A percentile compares a stretch with the other conserved stretches of the same genome.
Evolutionary conservation across 1,139 yeast species (phyloP).

Genomic region (Saccharomyces hybrid): DNA sequence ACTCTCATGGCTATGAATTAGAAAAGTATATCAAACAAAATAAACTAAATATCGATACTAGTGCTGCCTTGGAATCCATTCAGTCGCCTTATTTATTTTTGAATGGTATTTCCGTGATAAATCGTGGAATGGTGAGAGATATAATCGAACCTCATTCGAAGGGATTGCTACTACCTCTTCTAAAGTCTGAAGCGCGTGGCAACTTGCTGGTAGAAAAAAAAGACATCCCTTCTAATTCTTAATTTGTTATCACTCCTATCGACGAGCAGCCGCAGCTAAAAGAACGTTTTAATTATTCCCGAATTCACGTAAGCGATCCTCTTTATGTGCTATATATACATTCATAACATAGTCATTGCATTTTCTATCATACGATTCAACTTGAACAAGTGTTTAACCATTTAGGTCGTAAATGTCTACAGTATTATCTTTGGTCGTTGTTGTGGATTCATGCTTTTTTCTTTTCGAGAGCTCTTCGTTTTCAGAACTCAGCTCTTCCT

Average conservation of each 20-base stretch:
- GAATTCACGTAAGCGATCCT: neutral
- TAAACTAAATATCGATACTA: constrained; percentile 6
- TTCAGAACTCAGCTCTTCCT: neutral
- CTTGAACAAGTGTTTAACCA: neutral
- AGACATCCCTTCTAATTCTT: constrained; percentile 23
- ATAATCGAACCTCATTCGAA: constrained; percentile 12
- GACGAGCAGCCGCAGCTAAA: neutral
- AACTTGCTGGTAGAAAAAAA: constrained; percentile 15
- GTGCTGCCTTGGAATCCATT: neutral
- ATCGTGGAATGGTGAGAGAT: constrained; percentile 13
- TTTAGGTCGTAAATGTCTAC: neutral
- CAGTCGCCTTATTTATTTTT: constrained; percentile 21
- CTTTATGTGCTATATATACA: neutral
- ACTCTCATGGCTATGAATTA: constrained; percentile 47
- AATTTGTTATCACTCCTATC: neutral
- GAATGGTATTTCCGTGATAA: constrained; percentile 22
- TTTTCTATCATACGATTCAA: neutral
- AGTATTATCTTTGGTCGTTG: neutral
- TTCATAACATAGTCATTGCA: neutral
- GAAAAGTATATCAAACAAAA: constrained; percentile 39
- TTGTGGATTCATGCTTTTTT: neutral
- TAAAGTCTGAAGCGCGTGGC: constrained; percentile 15
- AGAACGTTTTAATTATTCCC: neutral
- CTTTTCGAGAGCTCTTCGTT: constrained; percentile 1
- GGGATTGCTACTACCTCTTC: constrained; percentile 12